Evolutionary conservation across 257 asterid genomes (phyloP).

Genomic region (Dorcoceras hygrometricum): DNA sequence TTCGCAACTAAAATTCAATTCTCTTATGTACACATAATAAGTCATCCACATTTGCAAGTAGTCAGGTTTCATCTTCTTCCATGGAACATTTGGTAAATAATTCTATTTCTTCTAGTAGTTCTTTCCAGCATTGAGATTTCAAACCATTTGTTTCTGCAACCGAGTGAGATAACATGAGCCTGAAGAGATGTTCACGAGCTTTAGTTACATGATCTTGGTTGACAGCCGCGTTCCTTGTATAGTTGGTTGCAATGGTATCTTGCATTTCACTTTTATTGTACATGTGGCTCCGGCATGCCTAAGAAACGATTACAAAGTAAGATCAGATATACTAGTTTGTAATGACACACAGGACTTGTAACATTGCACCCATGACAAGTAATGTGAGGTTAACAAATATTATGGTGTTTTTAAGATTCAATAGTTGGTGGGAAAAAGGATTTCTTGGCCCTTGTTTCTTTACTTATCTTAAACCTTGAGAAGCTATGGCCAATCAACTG

Average conservation of each 20-base stretch:
- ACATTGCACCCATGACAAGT: background rate
- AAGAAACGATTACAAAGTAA: constrained; percentile 21
- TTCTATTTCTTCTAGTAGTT: constrained; percentile 64
- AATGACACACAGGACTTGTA: background rate
- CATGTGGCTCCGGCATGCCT: constrained; percentile 65
- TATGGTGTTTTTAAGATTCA: background rate
- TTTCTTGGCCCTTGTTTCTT: too few species aligned
- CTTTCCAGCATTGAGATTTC: constrained; percentile 33
- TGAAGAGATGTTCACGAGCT: constrained; percentile 42
- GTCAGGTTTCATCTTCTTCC: constrained; percentile 47
- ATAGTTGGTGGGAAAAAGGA: background rate
- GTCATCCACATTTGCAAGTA: background rate
- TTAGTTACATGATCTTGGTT: constrained; percentile 30
- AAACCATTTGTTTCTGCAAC: constrained; percentile 18
- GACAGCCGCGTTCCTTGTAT: constrained; percentile 19
- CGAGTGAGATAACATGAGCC: constrained; percentile 39
- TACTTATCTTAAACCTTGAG: background rate
- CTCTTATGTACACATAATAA: background rate
- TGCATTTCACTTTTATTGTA: constrained; percentile 42
- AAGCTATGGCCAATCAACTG: background rate
- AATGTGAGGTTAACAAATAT: background rate
- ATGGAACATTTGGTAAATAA: constrained; percentile 53
- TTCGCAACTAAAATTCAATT: background rate
- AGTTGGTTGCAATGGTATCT: constrained; percentile 31
- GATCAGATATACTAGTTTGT: constrained; percentile 1